A percentile compares a stretch with the other conserved stretches of the same genome.
Evolutionary conservation across 2,329 filamentous ascomycete genomes (phyloP).

Genomic region (Aspergillus hiratsukae): DNA sequence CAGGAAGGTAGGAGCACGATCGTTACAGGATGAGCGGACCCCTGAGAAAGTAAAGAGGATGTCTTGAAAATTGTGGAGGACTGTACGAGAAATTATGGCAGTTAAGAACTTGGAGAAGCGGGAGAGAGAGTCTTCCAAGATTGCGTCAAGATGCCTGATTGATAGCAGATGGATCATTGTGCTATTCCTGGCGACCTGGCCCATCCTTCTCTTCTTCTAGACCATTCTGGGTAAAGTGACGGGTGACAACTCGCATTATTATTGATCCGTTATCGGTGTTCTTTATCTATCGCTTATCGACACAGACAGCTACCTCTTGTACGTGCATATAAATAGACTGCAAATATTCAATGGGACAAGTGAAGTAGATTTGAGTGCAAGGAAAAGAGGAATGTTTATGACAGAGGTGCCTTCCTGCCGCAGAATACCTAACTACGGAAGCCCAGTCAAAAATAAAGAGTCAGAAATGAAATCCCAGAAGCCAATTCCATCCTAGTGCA

Average conservation of each 20-base stretch:
- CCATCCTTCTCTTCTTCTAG: neutral
- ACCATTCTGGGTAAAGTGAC: neutral
- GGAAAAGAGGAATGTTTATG: neutral
- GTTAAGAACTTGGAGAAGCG: neutral
- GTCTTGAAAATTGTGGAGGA: neutral
- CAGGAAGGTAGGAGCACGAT: neutral
- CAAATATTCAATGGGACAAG: neutral
- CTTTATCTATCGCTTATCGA: neutral
- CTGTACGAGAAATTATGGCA: neutral
- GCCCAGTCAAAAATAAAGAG: neutral
- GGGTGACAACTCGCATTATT: neutral
- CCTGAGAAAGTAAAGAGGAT: too few species aligned
- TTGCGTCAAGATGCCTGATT: neutral
- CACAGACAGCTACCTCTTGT: neutral
- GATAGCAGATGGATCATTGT: neutral
- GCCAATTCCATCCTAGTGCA: neutral
- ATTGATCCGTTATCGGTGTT: neutral
- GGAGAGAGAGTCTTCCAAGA: neutral
- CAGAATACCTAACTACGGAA: neutral
- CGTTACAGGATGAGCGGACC: neutral
- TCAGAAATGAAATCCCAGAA: neutral
- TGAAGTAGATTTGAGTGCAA: neutral
- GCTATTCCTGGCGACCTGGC: neutral
- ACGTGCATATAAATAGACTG: too few species aligned
- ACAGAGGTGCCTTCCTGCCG: too few species aligned